Base-by-base conservation (phyloP, 305 asterid species). In the Lippia alba region DNA sequence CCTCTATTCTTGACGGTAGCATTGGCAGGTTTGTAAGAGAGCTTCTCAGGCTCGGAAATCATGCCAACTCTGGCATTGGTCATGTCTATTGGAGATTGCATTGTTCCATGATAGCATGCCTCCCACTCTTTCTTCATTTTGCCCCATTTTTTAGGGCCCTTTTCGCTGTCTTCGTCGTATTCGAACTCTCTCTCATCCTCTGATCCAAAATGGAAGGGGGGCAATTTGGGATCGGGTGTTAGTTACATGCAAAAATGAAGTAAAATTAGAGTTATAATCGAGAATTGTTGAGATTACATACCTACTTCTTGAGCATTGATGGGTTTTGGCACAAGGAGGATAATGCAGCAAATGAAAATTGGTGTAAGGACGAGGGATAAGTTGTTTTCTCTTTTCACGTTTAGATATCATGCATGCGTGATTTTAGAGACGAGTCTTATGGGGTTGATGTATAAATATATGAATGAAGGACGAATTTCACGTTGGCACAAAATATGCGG, bases 81-180 rank as follows among this genome's bases (percentile, higher is more conserved):
- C 83, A 88, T 19, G 64, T 86, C 91, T 15, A 88, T 80, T 0
- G 97, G 96, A 44, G 97, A 91, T 63, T 91, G 93, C 80, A 76
- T 53, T 0, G 55, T 72, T 2, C 97, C 97, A 20, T 66, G 66
- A 15, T 56, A 73, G 76, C 97, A 90, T 15, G 90, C 87, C 5
- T 40, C 76, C 96, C 96, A 91, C 66, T 88, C 96, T 66, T 70
- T 74, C 80, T 80, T 83, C 8, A 91, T 60, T 51, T 74, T 30
- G 9, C 97, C 97, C 92, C 97, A 90, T 50, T 65, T 73, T 44
- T n/a, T 59, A 9, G 95, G 96, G 67, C 96, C 96, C 80, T 70
- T 88, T 55, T 40, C 73, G 40, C 93, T 57, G 10, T 67, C 74
- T 16, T 11, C 55, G 0, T 19, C 66, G 54, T 90, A 90, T 60